Evolutionary conservation across 108 stramenopile species (phyloP).

Genomic region (Mediolabrus comicus): DNA sequence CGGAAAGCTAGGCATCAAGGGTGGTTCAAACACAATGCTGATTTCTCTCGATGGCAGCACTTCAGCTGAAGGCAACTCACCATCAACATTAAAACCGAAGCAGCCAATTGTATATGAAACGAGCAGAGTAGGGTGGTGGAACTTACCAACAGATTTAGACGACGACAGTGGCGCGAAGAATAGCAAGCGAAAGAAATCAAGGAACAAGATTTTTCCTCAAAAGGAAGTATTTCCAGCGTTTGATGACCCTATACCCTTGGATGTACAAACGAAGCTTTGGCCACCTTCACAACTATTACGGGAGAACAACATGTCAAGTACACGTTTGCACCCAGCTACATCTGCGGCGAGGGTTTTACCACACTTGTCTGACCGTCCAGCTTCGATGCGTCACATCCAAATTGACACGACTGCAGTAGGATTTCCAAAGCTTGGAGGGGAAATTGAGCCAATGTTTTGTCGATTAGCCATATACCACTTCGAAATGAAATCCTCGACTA

Average conservation of each 20-base stretch:
- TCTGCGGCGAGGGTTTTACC: conserved; percentile 68
- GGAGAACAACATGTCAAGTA: conserved; percentile 65
- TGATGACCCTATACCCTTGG: conserved; percentile 50
- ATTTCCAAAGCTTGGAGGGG: conserved; percentile 80
- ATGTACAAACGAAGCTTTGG: conserved; percentile 62
- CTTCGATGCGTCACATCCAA: conserved; percentile 77
- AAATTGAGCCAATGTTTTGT: conserved; percentile 88
- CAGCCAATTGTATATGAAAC: conserved; percentile 26
- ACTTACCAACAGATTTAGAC: conserved; percentile 36
- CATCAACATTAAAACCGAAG: neutral
- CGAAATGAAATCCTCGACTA: conserved; percentile 48
- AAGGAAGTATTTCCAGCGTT: conserved; percentile 39
- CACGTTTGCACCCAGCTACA: conserved; percentile 76
- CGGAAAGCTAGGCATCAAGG: conserved; percentile 15
- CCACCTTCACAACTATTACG: conserved; percentile 62
- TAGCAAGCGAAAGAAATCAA: conserved; percentile 1
- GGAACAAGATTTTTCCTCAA: conserved; percentile 20
- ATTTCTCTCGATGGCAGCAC: conserved; percentile 28
- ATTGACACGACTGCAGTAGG: conserved; percentile 86
- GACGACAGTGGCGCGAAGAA: conserved; percentile 1
- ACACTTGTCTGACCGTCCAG: conserved; percentile 83
- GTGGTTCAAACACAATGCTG: conserved; percentile 27
- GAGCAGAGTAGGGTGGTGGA: conserved; percentile 56
- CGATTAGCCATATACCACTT: conserved; percentile 82
- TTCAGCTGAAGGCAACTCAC: neutral